Evolutionary conservation across 148 eudicot species (phyloP).

Genomic region (Diospyros kaki): DNA sequence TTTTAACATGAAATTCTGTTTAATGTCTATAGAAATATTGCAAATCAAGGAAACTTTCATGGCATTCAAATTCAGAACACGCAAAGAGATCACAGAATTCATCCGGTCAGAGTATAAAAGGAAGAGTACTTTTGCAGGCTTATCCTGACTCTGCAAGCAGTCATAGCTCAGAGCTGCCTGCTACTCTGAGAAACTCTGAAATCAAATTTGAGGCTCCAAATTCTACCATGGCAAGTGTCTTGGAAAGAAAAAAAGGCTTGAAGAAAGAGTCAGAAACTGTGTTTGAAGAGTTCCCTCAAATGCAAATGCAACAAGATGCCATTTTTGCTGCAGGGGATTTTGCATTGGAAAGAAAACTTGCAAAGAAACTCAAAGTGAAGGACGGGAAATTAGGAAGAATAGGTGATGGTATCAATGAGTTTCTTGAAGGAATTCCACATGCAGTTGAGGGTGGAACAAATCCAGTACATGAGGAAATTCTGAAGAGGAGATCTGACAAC

Average conservation of each 20-base stretch:
- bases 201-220: conserved; percentile 5
- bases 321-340: conserved; percentile 53
- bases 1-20: neutral
- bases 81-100: conserved; percentile 2
- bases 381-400: conserved; percentile 46
- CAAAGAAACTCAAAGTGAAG: conserved; percentile 65
- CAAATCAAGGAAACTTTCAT: conserved; percentile 26
- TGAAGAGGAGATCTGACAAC: conserved; percentile 8
- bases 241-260: conserved; percentile 9
- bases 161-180: conserved; percentile 3
- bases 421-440: conserved; percentile 52
- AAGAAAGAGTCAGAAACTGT: conserved; percentile 35
- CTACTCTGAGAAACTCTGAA: neutral
- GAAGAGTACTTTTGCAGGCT: neutral
- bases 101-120: neutral
- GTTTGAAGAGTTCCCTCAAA: conserved; percentile 49
- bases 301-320: conserved; percentile 31
- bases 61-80: conserved; percentile 13
- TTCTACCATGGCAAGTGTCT: conserved; percentile 11
- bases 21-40: conserved; percentile 24
- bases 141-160: conserved; percentile 17
- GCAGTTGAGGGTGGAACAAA: conserved; percentile 22
- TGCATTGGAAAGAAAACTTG: conserved; percentile 57
- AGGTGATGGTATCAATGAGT: conserved; percentile 42
- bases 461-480: conserved; percentile 9